Conservation (phyloP, 805 yeast species). For the Metschnikowia sp. region DNA sequence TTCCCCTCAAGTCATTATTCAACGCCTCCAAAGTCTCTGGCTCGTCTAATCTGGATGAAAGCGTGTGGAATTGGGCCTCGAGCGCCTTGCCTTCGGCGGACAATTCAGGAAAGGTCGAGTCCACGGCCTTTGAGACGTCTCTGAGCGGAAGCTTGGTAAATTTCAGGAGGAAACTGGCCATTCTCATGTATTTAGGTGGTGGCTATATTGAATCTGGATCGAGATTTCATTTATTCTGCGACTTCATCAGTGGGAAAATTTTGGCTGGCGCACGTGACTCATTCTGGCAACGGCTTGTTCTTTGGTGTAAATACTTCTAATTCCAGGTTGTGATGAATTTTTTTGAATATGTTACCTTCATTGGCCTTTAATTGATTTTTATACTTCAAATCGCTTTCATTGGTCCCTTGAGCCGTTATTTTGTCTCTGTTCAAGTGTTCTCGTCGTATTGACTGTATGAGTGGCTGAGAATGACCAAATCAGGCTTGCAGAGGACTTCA, state of each 20-base stretch:
- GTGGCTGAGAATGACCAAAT: too few species aligned
- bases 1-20: slow-evolving; percentile 64
- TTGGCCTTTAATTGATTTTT: not conserved
- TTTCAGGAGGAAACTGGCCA: slow-evolving; percentile 29
- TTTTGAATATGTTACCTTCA: not conserved
- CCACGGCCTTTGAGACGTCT: slow-evolving; percentile 22
- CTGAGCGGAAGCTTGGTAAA: slow-evolving; percentile 31
- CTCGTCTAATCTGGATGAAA: slow-evolving; percentile 55
- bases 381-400: not conserved
- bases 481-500: too few species aligned
- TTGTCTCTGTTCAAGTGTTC: too few species aligned
- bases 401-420: too few species aligned
- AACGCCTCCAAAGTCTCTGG: slow-evolving; percentile 47
- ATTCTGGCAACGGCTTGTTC: too few species aligned
- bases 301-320: slow-evolving; percentile 10
- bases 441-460: too few species aligned
- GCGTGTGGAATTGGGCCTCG: slow-evolving; percentile 74
- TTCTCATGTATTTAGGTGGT: slow-evolving; percentile 12
- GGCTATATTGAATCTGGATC: too few species aligned
- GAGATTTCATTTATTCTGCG: not conserved
- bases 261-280: slow-evolving; percentile 5
- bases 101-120: slow-evolving; percentile 27
- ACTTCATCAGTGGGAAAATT: slow-evolving; percentile 4
- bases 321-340: not conserved
- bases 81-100: slow-evolving; percentile 59